Evolutionary conservation across 2,329 filamentous ascomycete genomes (phyloP).

Genomic region (Paecilomyces sp.): DNA sequence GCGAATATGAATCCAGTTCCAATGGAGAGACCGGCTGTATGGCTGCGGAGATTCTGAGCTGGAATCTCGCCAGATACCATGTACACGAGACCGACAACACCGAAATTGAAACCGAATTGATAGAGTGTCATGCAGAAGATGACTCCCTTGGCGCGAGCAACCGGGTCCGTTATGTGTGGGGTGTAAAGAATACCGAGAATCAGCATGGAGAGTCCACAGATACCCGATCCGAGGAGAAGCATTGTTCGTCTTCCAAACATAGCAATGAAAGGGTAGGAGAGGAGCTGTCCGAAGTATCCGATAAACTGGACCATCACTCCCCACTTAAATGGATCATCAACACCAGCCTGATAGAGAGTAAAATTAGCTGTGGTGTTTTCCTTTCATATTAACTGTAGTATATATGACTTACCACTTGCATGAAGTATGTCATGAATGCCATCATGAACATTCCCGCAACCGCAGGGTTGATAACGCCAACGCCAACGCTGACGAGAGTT

Average conservation of each 20-base stretch:
- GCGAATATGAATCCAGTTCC: constrained; percentile 35
- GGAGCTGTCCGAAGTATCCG: background rate
- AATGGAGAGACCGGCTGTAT: constrained; percentile 33
- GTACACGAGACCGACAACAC: constrained; percentile 24
- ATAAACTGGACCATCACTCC: background rate
- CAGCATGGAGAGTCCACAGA: background rate
- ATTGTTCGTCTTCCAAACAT: background rate
- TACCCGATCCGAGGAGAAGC: background rate
- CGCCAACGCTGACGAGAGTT: background rate
- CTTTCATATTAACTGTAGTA: background rate
- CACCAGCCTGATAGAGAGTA: background rate
- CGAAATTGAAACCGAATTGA: constrained; percentile 13
- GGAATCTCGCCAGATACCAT: constrained; percentile 25
- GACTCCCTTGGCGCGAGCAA: background rate
- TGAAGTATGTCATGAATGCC: background rate
- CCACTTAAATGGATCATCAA: background rate
- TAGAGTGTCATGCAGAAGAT: background rate
- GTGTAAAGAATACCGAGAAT: background rate
- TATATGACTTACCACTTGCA: background rate
- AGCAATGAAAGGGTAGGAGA: background rate
- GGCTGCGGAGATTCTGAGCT: constrained; percentile 32
- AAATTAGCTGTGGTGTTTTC: background rate
- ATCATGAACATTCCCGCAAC: background rate
- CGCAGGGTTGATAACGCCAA: background rate
- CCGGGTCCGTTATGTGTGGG: background rate